phyloP scores from a whole-genome alignment of 1,139 yeast genomes.

The Sugiyamaella paludigena region DNA sequence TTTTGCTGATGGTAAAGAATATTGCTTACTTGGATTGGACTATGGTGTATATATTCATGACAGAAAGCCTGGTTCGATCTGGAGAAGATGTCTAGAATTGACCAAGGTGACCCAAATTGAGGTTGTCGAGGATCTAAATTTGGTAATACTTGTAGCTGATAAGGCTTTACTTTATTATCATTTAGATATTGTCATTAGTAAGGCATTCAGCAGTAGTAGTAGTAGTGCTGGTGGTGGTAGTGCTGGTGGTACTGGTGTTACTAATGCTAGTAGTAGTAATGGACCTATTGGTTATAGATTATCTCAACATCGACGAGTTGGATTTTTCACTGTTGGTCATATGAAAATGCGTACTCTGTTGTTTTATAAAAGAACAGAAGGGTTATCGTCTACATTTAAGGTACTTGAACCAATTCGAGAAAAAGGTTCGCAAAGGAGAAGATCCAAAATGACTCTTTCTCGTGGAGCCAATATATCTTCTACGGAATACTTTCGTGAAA shows the following conservation, averaged over 20 bases:
- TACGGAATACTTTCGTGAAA: constrained; percentile 40
- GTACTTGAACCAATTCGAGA: constrained; percentile 49
- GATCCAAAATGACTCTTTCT: constrained; percentile 32
- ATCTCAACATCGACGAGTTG: constrained; percentile 40
- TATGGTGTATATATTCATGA: constrained; percentile 46
- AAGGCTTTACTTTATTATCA: constrained; percentile 61
- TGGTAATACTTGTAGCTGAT: constrained; percentile 59
- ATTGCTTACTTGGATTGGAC: constrained; percentile 45
- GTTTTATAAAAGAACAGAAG: constrained; percentile 41
- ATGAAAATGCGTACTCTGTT: constrained; percentile 60
- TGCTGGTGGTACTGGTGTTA: neutral
- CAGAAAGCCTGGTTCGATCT: constrained; percentile 34
- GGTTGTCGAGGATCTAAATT: constrained; percentile 55
- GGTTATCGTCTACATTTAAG: constrained; percentile 34
- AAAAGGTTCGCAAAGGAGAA: constrained; percentile 38
- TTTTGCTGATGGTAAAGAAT: constrained; percentile 40
- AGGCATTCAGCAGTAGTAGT: constrained; percentile 12
- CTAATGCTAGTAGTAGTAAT: neutral
- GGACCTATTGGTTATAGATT: constrained; percentile 31
- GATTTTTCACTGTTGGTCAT: constrained; percentile 59
- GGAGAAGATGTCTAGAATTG: constrained; percentile 62
- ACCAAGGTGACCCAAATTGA: constrained; percentile 58
- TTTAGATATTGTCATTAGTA: constrained; percentile 42
- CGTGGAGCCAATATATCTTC: constrained; percentile 29
- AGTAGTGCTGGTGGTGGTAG: neutral